Evolutionary conservation across 2,329 filamentous ascomycete species (phyloP), one percentile per base, ranked within the genome.

Genomic region (Trichoderma polysporum): DNA sequence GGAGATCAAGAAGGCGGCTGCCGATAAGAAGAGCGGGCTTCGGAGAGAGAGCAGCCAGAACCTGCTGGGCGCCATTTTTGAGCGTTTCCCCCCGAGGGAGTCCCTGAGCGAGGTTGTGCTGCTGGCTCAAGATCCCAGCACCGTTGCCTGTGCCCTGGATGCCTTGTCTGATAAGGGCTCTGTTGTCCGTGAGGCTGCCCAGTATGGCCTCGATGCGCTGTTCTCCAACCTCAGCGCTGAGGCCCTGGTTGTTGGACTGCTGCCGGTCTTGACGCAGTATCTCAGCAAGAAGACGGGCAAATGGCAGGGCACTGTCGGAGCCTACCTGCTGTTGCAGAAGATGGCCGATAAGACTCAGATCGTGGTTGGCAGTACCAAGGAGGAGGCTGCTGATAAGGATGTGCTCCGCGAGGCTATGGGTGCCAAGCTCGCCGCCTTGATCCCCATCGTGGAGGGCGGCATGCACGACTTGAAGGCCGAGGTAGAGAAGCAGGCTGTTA

Each of bases 391-490:
- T 67, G 89, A 93, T 74, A 97, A 97, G 84, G 94, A 98, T 75
- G 82, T 97, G 56, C 85, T 99, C 67, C 88, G 95, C 71, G 92
- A 97, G 73, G 85, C 92, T 56, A 94, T 99, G 92, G 94, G 96
- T 71, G 90, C 89, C 76, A 91, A 90, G 78, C 85, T 98, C 62
- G 93, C 94, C 71, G 86, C 88, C 59, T 82, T 99, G 72, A 98
- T 99, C 70, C 95, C 95, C 27, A 83, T 97, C 50, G 93, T 96
- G 66, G 95, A 98, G 81, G 85, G 84, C 63, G 93, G 93, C 73
- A 98, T 99, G 94, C 93, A 97, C 81, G 95, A 99, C 78, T 85
- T 99, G 77, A 99, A 99, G 85, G 76, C 83, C 56, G 95, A 98
- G 76, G 90, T 92, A 33, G 85, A 89, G 78, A 98, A 97, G 83